These are phyloP conservation scores for Pseudocercospora fuligena DNA, from an alignment of 2,329 filamentous ascomycete genomes.

Conservation along the genomic window DNA sequence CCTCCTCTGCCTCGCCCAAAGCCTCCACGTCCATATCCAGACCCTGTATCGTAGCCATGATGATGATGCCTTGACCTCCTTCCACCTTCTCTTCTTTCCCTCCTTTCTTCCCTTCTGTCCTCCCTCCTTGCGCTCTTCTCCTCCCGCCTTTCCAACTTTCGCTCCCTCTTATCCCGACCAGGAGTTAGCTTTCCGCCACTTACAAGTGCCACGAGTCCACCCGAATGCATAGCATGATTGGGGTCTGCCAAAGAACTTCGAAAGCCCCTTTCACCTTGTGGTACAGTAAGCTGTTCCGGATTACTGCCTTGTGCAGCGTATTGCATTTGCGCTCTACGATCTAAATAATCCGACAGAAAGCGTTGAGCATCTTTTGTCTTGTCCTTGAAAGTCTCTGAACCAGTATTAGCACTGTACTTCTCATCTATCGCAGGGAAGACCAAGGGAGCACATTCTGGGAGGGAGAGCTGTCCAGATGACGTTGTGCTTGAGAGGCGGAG, in stretches of 20 bases:
- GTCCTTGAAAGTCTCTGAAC: slow-evolving; percentile 36
- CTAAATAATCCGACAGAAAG: slow-evolving; percentile 56
- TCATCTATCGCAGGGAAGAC: slow-evolving; percentile 53
- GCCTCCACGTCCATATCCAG: background rate
- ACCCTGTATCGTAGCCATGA: slow-evolving; percentile 2
- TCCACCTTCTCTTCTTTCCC: slow-evolving; percentile 18
- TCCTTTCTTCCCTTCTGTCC: slow-evolving; percentile 15
- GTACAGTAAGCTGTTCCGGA: slow-evolving; percentile 42
- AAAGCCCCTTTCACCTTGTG: slow-evolving; percentile 45
- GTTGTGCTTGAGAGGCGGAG: slow-evolving; percentile 46
- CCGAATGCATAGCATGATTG: slow-evolving; percentile 56
- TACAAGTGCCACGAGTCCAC: slow-evolving; percentile 52
- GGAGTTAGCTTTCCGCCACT: slow-evolving; percentile 51
- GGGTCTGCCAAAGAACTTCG: slow-evolving; percentile 57
- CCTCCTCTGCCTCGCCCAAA: background rate
- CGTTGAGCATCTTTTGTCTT: slow-evolving; percentile 38
- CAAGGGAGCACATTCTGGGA: slow-evolving; percentile 55
- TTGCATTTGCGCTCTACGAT: slow-evolving; percentile 53
- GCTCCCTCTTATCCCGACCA: slow-evolving; percentile 17
- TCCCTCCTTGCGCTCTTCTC: slow-evolving; percentile 17
- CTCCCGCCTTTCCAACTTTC: slow-evolving; percentile 14
- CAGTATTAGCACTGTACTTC: slow-evolving; percentile 23
- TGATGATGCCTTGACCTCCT: slow-evolving; percentile 17
- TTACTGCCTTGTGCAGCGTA: slow-evolving; percentile 51
- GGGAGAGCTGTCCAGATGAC: slow-evolving; percentile 48